Base-by-base conservation (phyloP, 139 green algal species). In the Chlamydomonas eustigma region DNA sequence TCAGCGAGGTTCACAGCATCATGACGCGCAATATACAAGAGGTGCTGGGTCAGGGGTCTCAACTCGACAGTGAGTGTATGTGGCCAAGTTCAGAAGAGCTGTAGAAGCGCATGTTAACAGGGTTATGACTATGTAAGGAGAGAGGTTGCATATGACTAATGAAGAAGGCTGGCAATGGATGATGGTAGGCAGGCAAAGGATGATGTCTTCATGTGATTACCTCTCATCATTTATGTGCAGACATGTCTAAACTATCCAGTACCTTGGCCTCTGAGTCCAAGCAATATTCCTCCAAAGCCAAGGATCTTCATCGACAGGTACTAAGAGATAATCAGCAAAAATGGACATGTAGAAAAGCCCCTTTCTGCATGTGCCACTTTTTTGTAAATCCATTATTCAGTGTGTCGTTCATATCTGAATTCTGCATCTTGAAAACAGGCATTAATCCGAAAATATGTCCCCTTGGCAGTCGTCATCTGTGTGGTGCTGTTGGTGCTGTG, bases 21-120 rank as follows among this genome's bases (percentile, higher is more conserved):
- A 98, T 99, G 96, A 99, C 96, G 3, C 85, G 87, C 5, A 99
- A 98, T 89, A 99, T 99, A 64, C 82, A 92, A 74, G 96, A 99
- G 35, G 93, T 99, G 39, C 85, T 99, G 71, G 95, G 92, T 12
- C 92, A 98, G 66, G 96, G 96, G 2, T 93, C 98, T 79, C 88
- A 92, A 73, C 87, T 99, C 2, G 94, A 99, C 76, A 88, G 91
- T 97, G 75, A 92, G 92, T 88, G 12, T 50, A 18, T n/a, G 37
- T 50, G 4, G 31, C 25, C 18, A 35, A 4, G 3, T 39, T 33
- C 65, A 44, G 50, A 35, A 38, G 24, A 35, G 66, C 68, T 50
- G 50, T 35, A 44, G 31, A 34, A 39, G 64, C 44, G 44, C 12
- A 22, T 31, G 12, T 6, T 31, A 6, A 6, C 6, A 5, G 58